A percentile compares a stretch with the other conserved stretches of the same genome.
phyloP scores from a whole-genome alignment of 2,329 filamentous ascomycete species.

The Lecanoromycetidae sp. region DNA sequence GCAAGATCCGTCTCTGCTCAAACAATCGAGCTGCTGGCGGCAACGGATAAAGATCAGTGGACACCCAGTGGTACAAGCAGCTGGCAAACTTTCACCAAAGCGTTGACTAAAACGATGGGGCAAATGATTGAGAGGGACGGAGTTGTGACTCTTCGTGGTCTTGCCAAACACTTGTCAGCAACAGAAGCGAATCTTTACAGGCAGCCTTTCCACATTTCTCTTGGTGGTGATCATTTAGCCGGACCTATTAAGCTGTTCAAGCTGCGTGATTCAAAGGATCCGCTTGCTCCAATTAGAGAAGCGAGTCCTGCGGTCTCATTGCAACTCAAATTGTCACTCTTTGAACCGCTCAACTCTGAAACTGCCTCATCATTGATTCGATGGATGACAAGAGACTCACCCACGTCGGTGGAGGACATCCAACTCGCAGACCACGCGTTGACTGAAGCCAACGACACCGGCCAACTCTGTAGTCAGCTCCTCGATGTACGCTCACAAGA shows the following conservation, averaged over 20 bases:
- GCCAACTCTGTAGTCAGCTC: not conserved
- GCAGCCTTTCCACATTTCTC: slow-evolving; percentile 2
- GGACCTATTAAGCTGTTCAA: not conserved
- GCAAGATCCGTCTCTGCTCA: slow-evolving; percentile 2
- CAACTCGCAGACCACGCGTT: not conserved
- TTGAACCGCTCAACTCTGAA: not conserved
- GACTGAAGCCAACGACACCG: not conserved
- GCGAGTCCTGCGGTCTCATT: slow-evolving; percentile 1
- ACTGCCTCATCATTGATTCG: not conserved
- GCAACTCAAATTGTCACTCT: slow-evolving; percentile 1
- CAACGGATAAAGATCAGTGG: slow-evolving; percentile 3
- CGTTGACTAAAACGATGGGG: not conserved
- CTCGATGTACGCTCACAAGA: not conserved
- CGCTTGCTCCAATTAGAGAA: not conserved
- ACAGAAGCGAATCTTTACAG: not conserved
- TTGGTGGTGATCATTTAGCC: slow-evolving; percentile 1
- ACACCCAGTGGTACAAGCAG: not conserved
- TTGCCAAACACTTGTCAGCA: not conserved
- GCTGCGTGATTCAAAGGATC: not conserved
- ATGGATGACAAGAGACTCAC: slow-evolving; percentile 6
- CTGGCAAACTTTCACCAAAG: not conserved
- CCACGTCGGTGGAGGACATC: not conserved
- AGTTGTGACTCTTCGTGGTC: not conserved
- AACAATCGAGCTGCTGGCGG: slow-evolving; percentile 6
- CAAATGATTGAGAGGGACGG: not conserved